Percentiles rank a stretch among this genome's conserved stretches.
These are phyloP conservation scores for Penicilliopsis zonata DNA, from an alignment of 495 filamentous ascomycete species.

Conservation along the genomic window DNA sequence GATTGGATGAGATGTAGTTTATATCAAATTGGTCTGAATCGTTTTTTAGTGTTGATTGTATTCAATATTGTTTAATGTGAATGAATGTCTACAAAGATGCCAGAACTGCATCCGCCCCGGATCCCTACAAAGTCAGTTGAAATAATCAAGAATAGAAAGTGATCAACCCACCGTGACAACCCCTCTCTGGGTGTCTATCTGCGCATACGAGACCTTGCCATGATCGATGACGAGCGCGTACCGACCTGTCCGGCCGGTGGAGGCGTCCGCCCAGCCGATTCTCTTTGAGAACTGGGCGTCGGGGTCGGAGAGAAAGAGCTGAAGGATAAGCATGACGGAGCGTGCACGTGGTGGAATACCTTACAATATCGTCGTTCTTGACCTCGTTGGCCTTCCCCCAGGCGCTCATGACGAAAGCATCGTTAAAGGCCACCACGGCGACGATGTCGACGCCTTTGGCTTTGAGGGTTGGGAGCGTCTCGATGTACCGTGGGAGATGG, in stretches of 20 bases:
- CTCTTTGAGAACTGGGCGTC: constrained; percentile 62
- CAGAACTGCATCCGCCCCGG: constrained; percentile 59
- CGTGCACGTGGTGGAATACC: constrained; percentile 17
- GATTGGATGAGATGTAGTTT: too few species aligned
- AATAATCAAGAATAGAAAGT: neutral
- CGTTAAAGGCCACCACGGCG: constrained; percentile 75
- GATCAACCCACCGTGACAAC: constrained; percentile 23
- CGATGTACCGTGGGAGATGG: constrained; percentile 77
- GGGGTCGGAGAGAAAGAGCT: constrained; percentile 74
- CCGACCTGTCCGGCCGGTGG: constrained; percentile 52
- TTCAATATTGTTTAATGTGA: neutral
- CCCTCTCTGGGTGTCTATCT: constrained; percentile 59
- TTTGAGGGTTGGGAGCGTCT: constrained; percentile 57
- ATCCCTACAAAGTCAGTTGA: constrained; percentile 32
- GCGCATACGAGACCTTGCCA: constrained; percentile 76
- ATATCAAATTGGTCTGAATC: too few species aligned
- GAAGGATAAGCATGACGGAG: neutral
- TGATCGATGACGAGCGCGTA: constrained; percentile 84
- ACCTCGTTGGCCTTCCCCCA: constrained; percentile 90
- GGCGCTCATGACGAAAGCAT: constrained; percentile 82
- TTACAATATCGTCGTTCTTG: constrained; percentile 61
- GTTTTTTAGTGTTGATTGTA: too few species aligned
- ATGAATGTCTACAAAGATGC: constrained; percentile 20
- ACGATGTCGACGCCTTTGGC: constrained; percentile 77
- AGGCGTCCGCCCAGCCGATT: constrained; percentile 66